Evolutionary conservation across 2,329 filamentous ascomycete species (phyloP), one percentile per base, ranked within the genome.

Genomic region (Rutstroemia sp.): DNA sequence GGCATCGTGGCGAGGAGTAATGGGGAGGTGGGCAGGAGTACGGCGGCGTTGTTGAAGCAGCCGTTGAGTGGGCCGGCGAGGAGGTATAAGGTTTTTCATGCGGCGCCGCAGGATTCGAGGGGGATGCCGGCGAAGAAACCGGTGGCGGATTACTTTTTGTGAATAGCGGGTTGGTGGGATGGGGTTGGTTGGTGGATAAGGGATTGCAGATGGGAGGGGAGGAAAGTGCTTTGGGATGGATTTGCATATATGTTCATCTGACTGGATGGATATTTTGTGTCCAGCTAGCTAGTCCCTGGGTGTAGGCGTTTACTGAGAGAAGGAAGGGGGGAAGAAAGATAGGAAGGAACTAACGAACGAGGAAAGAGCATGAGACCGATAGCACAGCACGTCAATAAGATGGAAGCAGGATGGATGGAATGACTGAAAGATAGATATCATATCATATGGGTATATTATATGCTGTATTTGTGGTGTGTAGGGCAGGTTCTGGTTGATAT

Each of bases 101-200:
- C 94, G 0, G 94, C 94, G 54, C 92, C 94, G 52, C 94, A 99
- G 74, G 94, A 97, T 71, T 91, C 88, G 1, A 81, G 94, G 65
- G 94, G 94, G 4, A 99, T 99, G 94, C 94, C 94, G 58, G 94
- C 94, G 3, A 99, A 99, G 81, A 97, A 97, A 73, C 94, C 94
- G 3, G 90, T 96, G 53, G 91, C 91, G 14, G 92, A 97, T 74
- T 99, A 97, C 76, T 99, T 99, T 72, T 76, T 99, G 73, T 85
- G 37, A 56, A 59, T 27, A 25, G 8, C 12, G 17, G 16, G 17
- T 10, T 4, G 4, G 17, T 10, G 10, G 10, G 9, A 12, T 23
- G 41, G 17, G 21, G 12, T 47, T 25, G 21, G 44, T 16, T 30
- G 23, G 5, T 27, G 21, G 19, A 27, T 9, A 3, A 1, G 7